Percentiles rank a stretch among this genome's conserved stretches.
Conservation (phyloP, 2,329 filamentous ascomycete genomes). For the Trichoderma sp. region DNA sequence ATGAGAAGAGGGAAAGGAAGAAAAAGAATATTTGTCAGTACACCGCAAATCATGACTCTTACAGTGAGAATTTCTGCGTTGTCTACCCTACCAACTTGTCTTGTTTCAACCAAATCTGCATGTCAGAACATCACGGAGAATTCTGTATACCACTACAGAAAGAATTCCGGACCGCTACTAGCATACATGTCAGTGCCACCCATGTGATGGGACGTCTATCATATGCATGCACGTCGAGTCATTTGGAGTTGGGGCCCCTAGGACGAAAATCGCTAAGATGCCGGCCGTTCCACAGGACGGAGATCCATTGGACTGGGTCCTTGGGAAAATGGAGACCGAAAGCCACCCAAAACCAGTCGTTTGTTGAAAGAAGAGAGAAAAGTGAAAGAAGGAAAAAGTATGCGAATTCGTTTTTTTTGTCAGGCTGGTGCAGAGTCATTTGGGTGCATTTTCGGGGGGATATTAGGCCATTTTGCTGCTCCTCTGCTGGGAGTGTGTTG, state of each 20-base stretch:
- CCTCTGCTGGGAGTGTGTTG: not conserved
- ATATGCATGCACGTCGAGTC: constrained; percentile 3
- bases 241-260: not conserved
- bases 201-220: not conserved
- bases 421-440: not conserved
- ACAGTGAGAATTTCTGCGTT: not conserved
- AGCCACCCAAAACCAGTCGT: too few species aligned
- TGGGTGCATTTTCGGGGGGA: not conserved
- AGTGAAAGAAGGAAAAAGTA: too few species aligned
- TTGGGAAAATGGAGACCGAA: too few species aligned
- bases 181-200: not conserved
- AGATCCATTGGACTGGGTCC: not conserved
- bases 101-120: not conserved
- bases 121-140: not conserved
- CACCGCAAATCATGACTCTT: not conserved
- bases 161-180: not conserved
- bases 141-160: not conserved
- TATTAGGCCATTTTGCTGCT: not conserved
- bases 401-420: not conserved
- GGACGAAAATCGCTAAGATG: not conserved
- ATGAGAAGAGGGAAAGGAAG: not conserved
- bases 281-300: not conserved
- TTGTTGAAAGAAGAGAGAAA: not conserved
- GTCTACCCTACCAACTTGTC: not conserved
- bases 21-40: not conserved